A percentile compares a stretch with the other conserved stretches of the same genome.
These are phyloP conservation scores for Cyberlindnera bimundalis DNA, from an alignment of 805 yeast genomes.

Conservation along the genomic window DNA sequence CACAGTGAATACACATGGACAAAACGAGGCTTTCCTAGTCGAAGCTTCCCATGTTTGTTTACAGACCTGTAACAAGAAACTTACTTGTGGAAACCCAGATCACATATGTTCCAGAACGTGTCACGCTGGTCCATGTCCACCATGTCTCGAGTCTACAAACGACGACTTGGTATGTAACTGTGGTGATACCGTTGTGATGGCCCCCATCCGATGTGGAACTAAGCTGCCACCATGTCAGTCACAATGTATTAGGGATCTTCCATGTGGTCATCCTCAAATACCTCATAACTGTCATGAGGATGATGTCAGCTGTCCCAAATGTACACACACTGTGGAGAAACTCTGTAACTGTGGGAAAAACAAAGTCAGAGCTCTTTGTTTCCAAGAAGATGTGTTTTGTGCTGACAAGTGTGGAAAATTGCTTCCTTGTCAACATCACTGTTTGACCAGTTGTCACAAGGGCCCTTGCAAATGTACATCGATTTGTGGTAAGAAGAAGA, in stretches of 20 bases:
- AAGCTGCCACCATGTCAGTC: slow-evolving; percentile 58
- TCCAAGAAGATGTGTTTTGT: slow-evolving; percentile 67
- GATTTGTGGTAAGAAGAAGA: slow-evolving; percentile 50
- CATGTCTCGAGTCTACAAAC: slow-evolving; percentile 76
- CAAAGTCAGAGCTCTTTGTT: slow-evolving; percentile 61
- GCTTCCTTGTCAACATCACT: slow-evolving; percentile 47
- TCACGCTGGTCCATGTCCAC: slow-evolving; percentile 76
- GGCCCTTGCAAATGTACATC: slow-evolving; percentile 67
- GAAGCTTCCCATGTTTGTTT: slow-evolving; percentile 78
- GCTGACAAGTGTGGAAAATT: slow-evolving; percentile 55
- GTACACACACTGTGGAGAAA: slow-evolving; percentile 59
- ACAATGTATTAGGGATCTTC: slow-evolving; percentile 53
- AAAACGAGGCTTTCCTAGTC: slow-evolving; percentile 52
- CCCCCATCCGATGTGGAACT: slow-evolving; percentile 86
- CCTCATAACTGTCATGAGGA: slow-evolving; percentile 76
- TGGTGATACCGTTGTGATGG: slow-evolving; percentile 71
- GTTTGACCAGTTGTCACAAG: slow-evolving; percentile 53
- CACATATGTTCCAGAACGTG: slow-evolving; percentile 71
- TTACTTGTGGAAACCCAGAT: slow-evolving; percentile 53
- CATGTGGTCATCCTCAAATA: slow-evolving; percentile 71
- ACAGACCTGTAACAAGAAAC: slow-evolving; percentile 54
- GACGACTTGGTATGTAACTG: slow-evolving; percentile 79
- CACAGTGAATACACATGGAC: slow-evolving; percentile 28
- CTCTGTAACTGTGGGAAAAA: slow-evolving; percentile 60
- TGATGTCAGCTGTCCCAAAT: slow-evolving; percentile 64